Conservation (phyloP, 2,329 filamentous ascomycete genomes). For the Xylariaceae sp. region DNA sequence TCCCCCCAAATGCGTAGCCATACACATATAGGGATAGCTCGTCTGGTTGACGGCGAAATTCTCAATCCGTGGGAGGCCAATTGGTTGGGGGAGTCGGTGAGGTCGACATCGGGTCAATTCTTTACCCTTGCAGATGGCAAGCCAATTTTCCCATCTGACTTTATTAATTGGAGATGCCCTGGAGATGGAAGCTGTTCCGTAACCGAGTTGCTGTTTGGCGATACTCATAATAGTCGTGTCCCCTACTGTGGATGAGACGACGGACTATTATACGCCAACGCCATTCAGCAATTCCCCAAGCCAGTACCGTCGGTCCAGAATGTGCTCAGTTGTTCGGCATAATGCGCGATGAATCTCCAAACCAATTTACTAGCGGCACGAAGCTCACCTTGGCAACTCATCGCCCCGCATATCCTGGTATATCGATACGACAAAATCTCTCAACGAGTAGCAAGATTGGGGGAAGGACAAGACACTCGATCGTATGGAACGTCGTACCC, state of each 20-base stretch:
- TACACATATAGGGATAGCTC: not conserved
- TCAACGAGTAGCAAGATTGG: too few relatives aligned
- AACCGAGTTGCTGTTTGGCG: not conserved
- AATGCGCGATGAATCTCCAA: too few relatives aligned
- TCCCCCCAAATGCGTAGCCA: not conserved
- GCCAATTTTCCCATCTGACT: not conserved
- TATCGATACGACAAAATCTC: too few relatives aligned
- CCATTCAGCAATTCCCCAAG: not conserved
- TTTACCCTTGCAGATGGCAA: not conserved
- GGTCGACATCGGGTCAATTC: not conserved
- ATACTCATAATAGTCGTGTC: not conserved
- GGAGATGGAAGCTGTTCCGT: too few relatives aligned
- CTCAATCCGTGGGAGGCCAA: not conserved
- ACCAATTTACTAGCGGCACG: too few relatives aligned
- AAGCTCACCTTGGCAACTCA: too few relatives aligned
- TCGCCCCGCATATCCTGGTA: too few relatives aligned
- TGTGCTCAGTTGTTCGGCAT: not conserved
- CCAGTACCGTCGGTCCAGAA: not conserved
- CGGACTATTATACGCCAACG: not conserved
- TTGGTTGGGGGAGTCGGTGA: not conserved
- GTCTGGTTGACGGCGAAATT: not conserved
- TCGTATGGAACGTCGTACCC: too few relatives aligned
- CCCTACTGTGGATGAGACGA: not conserved
- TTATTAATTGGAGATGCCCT: not conserved
- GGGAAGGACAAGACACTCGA: too few relatives aligned